Percentiles rank a stretch among this genome's conserved stretches.
These are phyloP conservation scores for Yamadazyma paraphyllophila DNA, from an alignment of 805 yeast species.

Conservation along the genomic window DNA sequence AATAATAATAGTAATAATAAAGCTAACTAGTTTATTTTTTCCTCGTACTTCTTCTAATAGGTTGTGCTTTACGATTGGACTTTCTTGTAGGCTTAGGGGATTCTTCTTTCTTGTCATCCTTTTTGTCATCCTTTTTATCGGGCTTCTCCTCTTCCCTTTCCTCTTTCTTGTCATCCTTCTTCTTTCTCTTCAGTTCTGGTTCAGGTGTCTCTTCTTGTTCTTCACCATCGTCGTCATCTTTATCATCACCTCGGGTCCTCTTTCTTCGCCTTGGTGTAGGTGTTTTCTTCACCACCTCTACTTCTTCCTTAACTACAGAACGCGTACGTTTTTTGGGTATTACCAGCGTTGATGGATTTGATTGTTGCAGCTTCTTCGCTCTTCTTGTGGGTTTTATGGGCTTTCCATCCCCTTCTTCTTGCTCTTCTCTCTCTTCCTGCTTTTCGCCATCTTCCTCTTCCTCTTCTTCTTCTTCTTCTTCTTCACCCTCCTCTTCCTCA, in stretches of 20 bases:
- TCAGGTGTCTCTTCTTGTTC: constrained; percentile 12
- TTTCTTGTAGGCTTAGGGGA: constrained; percentile 7
- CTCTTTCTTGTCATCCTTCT: constrained; percentile 22
- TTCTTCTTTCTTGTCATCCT: constrained; percentile 8
- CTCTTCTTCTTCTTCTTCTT: constrained; percentile 6
- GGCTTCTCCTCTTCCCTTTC: constrained; percentile 24
- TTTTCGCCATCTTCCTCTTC: constrained; percentile 14
- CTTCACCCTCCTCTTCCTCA: constrained; percentile 9
- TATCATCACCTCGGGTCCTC: constrained; percentile 2
- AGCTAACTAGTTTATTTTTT: constrained; percentile 11
- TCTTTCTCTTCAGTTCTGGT: constrained; percentile 20
- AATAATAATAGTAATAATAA: constrained; percentile 5
- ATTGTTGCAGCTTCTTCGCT: background rate
- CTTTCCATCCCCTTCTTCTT: constrained; percentile 18
- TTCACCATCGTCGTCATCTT: constrained; percentile 3
- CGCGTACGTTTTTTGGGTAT: constrained; percentile 8
- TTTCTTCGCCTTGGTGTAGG: constrained; percentile 6
- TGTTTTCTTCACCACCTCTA: constrained; percentile 5
- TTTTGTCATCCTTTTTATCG: constrained; percentile 9
- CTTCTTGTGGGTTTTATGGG: constrained; percentile 3
- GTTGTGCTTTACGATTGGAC: constrained; percentile 11
- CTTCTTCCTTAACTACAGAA: constrained; percentile 6
- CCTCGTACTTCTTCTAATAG: constrained; percentile 18
- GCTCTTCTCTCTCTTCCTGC: constrained; percentile 17
- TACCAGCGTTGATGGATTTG: background rate